Evolutionary conservation across 169 alveolate species (phyloP).

Genomic region (Toxoplasma gondii): DNA sequence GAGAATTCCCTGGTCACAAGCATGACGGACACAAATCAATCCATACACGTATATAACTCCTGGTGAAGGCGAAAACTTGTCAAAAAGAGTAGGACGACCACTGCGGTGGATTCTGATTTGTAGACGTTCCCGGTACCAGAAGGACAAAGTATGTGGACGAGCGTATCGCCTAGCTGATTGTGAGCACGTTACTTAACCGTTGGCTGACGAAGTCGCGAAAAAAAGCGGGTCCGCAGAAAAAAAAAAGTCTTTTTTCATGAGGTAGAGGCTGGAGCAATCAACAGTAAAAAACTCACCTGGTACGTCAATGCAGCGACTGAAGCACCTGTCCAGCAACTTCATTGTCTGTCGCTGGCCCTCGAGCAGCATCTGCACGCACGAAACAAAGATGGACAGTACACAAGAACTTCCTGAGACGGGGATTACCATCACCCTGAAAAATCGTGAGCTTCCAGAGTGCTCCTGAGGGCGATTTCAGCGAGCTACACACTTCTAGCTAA

Average conservation of each 20-base stretch:
- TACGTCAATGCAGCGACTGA: slow-evolving; percentile 42
- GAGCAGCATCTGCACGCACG: background rate
- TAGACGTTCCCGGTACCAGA: background rate
- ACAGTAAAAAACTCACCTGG: background rate
- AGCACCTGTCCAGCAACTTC: slow-evolving; percentile 27
- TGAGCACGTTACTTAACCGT: no score
- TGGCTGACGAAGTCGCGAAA: no score
- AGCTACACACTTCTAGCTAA: no score
- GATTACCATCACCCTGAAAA: no score
- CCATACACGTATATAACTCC: background rate
- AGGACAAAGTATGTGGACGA: background rate
- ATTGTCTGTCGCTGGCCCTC: slow-evolving; percentile 40
- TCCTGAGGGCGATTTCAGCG: no score
- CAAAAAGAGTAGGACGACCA: no score
- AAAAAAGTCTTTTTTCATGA: no score
- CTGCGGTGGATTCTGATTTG: no score
- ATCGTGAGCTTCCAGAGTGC: no score
- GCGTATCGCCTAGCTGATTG: no score
- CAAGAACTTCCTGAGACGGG: no score
- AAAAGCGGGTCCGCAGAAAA: no score
- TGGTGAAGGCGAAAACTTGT: background rate
- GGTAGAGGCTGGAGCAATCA: background rate
- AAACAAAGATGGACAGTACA: background rate
- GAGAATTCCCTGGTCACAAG: background rate
- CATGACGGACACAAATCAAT: background rate